Base-by-base conservation (phyloP, 345 rosid species). In the Ceriops tagal region DNA sequence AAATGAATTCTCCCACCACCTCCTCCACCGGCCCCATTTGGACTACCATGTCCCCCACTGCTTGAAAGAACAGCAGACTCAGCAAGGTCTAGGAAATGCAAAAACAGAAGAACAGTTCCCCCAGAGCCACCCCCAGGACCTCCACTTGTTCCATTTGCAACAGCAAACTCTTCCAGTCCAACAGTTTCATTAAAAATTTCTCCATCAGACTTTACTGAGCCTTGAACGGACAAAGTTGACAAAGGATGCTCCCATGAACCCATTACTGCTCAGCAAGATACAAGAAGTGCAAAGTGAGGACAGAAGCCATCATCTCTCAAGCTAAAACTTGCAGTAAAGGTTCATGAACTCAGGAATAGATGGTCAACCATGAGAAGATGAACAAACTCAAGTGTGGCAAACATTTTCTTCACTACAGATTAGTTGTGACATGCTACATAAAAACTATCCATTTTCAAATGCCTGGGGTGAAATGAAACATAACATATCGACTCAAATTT, bases 1-100 rank as follows among this genome's bases (percentile, higher is more conserved):
- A 96, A 89, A 80, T 92, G 99, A 88, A 96, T 86, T 85, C 99
- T 90, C 73, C 99, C 99, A 65, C 99, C 99, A 51, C 99, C 97
- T 9, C 98, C 99, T 22, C 99, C 99, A 60, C 97, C 99, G 61
- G 87, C 79, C 52, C 98, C 92, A 34, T 76, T 58, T n/a, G 83
- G 86, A 75, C 92, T 84, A 58, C 97, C 98, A 72, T 83, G 74
- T 28, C 99, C 99, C 71, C 99, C 99, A 70, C 71, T 84, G 80
- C 86, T 90, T 56, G 99, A 96, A 82, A 96, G 91, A 75, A 79
- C 24, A 69, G 98, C 91, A 76, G 82, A 73, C 74, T 83, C 83
- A 20, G 81, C 85, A 77, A 92, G 70, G 78, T 79, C 80, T 73
- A 96, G 81, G 7, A 80, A 72, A 19, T 75, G 87, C 84, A 92